Evolutionary conservation across 345 rosid genomes (phyloP), one percentile per base, ranked within the genome.

Genomic region (Gossypium stocksii): DNA sequence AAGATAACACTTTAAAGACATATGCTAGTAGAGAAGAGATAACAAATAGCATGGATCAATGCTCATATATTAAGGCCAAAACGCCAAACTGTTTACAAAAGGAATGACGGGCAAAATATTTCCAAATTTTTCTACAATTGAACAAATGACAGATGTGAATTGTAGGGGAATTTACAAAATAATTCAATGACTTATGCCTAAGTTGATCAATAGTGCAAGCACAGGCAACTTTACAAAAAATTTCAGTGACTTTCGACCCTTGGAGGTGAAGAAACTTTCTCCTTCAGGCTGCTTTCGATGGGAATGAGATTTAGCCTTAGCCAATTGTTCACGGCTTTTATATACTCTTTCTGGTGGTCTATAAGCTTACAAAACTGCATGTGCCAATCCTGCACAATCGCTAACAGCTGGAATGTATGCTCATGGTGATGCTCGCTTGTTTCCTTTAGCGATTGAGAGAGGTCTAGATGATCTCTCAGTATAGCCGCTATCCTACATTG

Each of bases 251-350:
- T 85, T 15, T 86, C 87, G 23, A 83, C 70, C 78, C 99, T 82
- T 17, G 89, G 90, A 4, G 98, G 99, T 1, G 97, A 95, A 66
- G 98, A 95, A 63, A 89, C 97, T 81, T 90, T 91, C 87, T 95
- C 99, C 74, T 81, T 90, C 78, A 87, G 80, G 51, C 77, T 95
- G 89, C 97, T 93, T 77, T 93, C 99, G 20, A 95, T 89, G 10
- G 98, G 98, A 79, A 91, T 75, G 69, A 95, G 92, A 68, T 93
- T 95, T 72, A 87, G 82, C 77, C 82, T 91, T 74, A 93, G 73
- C 99, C 99, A 93, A 48, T 7, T 73, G 75, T 81, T 84, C 1
- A 95, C 91, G 41, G 92, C 77, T 80, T 75, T 90, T 48, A 91
- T 76, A 82, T 95, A 95, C 6, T 38, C 81, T 76, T 79, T 95